A percentile compares a stretch with the other conserved stretches of the same genome.
Conservation (phyloP, 31 red algal genomes). For the Odonthalia washingtoniensis region DNA sequence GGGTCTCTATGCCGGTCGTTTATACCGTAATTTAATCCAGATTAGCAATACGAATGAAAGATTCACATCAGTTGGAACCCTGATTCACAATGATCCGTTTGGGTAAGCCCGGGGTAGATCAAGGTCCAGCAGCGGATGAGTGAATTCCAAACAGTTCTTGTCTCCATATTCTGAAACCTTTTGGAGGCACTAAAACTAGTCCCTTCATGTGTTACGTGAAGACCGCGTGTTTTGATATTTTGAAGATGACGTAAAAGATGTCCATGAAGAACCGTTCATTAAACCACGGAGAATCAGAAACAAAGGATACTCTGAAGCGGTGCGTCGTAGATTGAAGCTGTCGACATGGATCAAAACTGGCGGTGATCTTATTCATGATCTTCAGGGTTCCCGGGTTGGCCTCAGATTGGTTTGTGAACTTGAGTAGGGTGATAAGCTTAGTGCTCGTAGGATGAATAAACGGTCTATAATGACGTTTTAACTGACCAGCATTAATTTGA, state of each 20-base stretch:
- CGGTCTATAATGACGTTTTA: background rate
- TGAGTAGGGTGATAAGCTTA: constrained; percentile 27
- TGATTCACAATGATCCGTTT: constrained; percentile 22
- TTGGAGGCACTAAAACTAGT: constrained; percentile 3
- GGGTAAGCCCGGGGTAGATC: constrained; percentile 28
- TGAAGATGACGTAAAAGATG: background rate
- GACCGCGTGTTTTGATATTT: background rate
- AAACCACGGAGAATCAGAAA: background rate
- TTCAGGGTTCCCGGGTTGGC: background rate
- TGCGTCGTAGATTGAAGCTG: background rate
- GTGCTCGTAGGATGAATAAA: constrained; percentile 21
- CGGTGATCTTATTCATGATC: background rate
- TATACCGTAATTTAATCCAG: background rate
- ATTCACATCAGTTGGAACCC: background rate
- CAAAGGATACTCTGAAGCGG: constrained; percentile 31
- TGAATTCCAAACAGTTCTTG: background rate
- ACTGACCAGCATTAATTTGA: background rate
- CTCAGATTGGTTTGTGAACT: background rate
- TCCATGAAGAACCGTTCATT: too few relatives aligned
- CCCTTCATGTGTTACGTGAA: background rate
- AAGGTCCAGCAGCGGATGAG: constrained; percentile 3
- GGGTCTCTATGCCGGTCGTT: background rate
- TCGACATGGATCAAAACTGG: constrained; percentile 13
- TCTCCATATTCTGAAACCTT: background rate
- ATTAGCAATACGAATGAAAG: background rate